phyloP scores from a whole-genome alignment of 1,139 yeast species.

The Ogataea hybrid region DNA sequence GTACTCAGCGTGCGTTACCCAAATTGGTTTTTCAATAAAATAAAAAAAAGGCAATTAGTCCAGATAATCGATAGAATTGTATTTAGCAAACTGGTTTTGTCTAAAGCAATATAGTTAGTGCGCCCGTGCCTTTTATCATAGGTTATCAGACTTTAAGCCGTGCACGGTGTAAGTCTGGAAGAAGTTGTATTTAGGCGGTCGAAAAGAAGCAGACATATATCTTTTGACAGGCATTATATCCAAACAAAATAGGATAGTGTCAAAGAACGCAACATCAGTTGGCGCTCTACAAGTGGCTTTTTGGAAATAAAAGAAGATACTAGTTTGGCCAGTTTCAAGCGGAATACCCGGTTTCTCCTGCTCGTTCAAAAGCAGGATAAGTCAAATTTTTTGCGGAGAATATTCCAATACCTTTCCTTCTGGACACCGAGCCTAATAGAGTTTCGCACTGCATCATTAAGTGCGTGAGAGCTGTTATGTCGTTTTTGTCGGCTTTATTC shows the following conservation, averaged over 20 bases:
- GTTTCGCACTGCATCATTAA: too few species aligned
- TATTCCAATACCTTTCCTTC: too few species aligned
- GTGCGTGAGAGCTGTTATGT: too few species aligned
- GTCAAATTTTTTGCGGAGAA: slow-evolving; percentile 1
- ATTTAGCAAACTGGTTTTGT: too few species aligned
- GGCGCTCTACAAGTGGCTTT: not conserved
- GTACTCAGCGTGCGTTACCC: too few species aligned
- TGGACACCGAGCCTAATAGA: too few species aligned
- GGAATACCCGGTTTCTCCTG: not conserved
- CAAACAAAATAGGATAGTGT: not conserved
- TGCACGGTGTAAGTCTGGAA: not conserved
- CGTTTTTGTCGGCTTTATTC: too few species aligned
- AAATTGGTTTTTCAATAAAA: too few species aligned
- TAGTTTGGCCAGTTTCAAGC: not conserved
- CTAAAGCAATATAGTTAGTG: too few species aligned
- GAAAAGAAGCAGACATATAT: not conserved
- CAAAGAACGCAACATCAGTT: not conserved
- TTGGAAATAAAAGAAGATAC: not conserved
- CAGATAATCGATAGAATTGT: too few species aligned
- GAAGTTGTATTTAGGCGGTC: not conserved
- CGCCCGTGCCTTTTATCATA: not conserved
- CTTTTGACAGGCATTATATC: not conserved
- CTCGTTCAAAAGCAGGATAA: not conserved
- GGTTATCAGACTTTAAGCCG: not conserved
- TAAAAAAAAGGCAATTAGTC: too few species aligned